Evolutionary conservation across 208 protist species (phyloP).

Genomic region (Acanthamoeba castellanii): DNA sequence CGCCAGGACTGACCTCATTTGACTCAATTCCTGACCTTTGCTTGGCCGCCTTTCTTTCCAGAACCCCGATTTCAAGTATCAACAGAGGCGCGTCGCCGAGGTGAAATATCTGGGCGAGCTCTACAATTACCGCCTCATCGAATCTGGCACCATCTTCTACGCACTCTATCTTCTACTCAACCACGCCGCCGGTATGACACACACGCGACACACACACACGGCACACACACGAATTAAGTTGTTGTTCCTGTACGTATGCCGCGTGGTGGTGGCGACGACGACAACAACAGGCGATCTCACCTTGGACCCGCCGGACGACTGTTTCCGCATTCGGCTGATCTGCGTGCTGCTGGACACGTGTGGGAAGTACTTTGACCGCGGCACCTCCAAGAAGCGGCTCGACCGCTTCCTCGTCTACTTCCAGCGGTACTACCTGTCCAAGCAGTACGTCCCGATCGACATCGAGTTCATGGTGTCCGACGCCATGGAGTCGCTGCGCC

Average conservation of each 20-base stretch:
- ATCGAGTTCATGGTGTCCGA: constrained; percentile 88
- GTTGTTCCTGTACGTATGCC: background rate
- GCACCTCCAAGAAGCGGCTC: constrained; percentile 72
- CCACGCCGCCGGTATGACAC: constrained; percentile 73
- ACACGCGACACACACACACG: background rate
- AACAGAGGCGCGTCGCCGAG: constrained; percentile 83
- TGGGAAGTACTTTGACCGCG: constrained; percentile 82
- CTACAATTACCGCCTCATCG: constrained; percentile 86
- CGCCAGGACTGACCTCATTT: no score
- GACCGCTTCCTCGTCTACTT: constrained; percentile 86
- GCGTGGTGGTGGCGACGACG: background rate
- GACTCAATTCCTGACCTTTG: no score
- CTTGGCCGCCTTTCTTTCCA: background rate
- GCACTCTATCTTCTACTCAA: constrained; percentile 83
- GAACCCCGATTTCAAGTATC: constrained; percentile 76
- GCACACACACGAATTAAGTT: background rate
- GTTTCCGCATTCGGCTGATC: constrained; percentile 84
- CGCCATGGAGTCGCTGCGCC: constrained; percentile 76
- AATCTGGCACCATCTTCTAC: constrained; percentile 81
- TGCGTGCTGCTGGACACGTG: constrained; percentile 81
- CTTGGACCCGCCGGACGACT: constrained; percentile 84
- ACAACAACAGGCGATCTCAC: constrained; percentile 51
- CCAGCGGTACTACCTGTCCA: constrained; percentile 81
- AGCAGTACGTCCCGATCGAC: constrained; percentile 84
- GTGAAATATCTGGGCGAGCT: constrained; percentile 86